Evolutionary conservation across 306 rosid species (phyloP).

Genomic region (Malus orientalis): DNA sequence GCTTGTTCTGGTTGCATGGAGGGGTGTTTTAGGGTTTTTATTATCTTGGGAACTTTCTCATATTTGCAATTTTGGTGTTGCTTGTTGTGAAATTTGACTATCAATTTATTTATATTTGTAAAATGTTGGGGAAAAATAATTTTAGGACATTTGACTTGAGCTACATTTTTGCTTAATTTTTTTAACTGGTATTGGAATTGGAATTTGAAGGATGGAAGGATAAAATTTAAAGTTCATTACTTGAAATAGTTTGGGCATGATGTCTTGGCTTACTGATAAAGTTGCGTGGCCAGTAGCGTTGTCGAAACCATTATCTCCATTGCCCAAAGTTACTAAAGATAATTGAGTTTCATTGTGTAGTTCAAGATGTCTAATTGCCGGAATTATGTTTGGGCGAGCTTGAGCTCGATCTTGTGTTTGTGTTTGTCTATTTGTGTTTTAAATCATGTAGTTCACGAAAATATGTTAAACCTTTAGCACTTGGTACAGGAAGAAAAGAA

Average conservation of each 20-base stretch:
- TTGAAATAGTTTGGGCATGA: background rate
- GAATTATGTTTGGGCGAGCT: background rate
- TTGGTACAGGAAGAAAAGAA: slow-evolving; percentile 69
- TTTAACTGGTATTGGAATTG: background rate
- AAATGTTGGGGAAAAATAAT: background rate
- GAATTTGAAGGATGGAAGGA: background rate
- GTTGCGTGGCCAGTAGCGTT: background rate
- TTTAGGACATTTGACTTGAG: background rate
- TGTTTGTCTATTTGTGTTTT: background rate
- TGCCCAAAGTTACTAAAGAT: background rate
- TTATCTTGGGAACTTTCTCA: background rate
- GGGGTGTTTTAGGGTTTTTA: background rate
- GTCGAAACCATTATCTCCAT: background rate
- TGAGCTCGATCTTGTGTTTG: background rate
- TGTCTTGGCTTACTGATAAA: background rate
- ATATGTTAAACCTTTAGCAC: background rate
- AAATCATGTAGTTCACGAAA: background rate
- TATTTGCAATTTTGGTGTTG: background rate
- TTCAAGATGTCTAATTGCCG: too few species aligned
- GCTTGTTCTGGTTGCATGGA: background rate
- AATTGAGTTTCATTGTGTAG: too few species aligned
- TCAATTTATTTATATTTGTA: background rate
- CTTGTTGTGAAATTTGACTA: background rate
- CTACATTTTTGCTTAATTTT: background rate
- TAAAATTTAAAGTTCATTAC: background rate